A percentile compares a stretch with the other conserved stretches of the same genome.
Conservation (phyloP, 768 basidiomycete species). For the Ramaria sp. region DNA sequence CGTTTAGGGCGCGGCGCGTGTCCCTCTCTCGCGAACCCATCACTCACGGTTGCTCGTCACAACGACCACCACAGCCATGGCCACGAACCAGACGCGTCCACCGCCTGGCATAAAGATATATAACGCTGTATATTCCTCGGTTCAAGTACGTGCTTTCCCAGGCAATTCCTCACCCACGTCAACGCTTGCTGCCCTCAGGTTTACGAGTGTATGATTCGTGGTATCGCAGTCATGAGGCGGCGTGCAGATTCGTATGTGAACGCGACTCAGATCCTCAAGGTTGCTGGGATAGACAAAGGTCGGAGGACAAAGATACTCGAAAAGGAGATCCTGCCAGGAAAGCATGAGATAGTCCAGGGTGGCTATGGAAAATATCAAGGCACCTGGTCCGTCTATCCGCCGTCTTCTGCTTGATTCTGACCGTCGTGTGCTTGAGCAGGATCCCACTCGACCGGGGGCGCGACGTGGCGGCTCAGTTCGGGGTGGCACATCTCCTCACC, state of each 20-base stretch:
- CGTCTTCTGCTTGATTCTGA: background rate
- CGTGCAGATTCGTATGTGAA: slow-evolving; percentile 93
- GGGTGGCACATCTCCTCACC: slow-evolving; percentile 76
- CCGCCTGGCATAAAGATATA: slow-evolving; percentile 69
- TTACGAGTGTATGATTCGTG: slow-evolving; percentile 96
- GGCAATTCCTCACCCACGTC: background rate
- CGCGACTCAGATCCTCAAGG: slow-evolving; percentile 98
- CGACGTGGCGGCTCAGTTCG: slow-evolving; percentile 86
- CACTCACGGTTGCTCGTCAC: slow-evolving; percentile 16
- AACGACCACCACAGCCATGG: background rate
- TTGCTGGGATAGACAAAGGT: slow-evolving; percentile 96
- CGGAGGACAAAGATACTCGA: slow-evolving; percentile 92
- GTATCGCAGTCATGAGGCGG: slow-evolving; percentile 97
- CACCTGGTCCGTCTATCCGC: slow-evolving; percentile 63
- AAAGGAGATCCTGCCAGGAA: slow-evolving; percentile 91
- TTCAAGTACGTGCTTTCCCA: slow-evolving; percentile 43
- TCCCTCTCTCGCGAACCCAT: slow-evolving; percentile 23
- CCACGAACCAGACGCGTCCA: slow-evolving; percentile 10
- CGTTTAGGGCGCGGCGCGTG: slow-evolving; percentile 16
- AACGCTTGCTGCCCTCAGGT: slow-evolving; percentile 40
- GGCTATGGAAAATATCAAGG: slow-evolving; percentile 99
- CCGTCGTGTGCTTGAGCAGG: slow-evolving; percentile 36
- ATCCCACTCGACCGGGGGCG: slow-evolving; percentile 92
- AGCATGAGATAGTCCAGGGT: slow-evolving; percentile 97
- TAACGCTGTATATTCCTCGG: slow-evolving; percentile 87